Conservation (phyloP, 805 yeast genomes). For the Yarrowia hollandica region DNA sequence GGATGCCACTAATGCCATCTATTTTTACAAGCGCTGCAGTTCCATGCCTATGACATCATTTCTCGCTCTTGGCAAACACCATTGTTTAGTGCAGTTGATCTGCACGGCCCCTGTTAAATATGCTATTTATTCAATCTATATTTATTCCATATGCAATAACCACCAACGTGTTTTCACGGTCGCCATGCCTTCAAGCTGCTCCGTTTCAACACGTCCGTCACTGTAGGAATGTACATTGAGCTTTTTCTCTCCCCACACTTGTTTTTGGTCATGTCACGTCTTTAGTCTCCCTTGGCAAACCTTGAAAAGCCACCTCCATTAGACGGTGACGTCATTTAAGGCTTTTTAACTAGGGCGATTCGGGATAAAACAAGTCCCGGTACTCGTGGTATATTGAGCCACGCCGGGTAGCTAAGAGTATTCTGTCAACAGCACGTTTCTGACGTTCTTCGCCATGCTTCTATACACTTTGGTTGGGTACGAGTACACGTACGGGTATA, state of each 20-base stretch:
- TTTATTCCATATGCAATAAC: no score
- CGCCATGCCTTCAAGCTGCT: neutral
- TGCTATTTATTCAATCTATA: constrained; percentile 21
- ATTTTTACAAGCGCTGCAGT: no score
- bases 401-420: no score
- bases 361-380: no score
- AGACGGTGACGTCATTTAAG: neutral
- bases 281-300: neutral
- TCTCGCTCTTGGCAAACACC: constrained; percentile 10
- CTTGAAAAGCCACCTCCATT: constrained; percentile 12
- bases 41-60: constrained; percentile 14
- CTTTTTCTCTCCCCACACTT: neutral
- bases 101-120: constrained; percentile 23
- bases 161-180: no score
- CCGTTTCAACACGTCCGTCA: neutral
- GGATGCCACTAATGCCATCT: no score
- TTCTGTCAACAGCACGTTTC: no score
- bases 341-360: no score
- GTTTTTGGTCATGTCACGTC: neutral
- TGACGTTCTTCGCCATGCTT: no score
- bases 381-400: no score
- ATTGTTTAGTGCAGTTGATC: constrained; percentile 8
- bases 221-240: neutral
- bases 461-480: no score
- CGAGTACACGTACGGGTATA: no score